Conservation (phyloP, 257 asterid genomes). For the Jacaranda copaia region DNA sequence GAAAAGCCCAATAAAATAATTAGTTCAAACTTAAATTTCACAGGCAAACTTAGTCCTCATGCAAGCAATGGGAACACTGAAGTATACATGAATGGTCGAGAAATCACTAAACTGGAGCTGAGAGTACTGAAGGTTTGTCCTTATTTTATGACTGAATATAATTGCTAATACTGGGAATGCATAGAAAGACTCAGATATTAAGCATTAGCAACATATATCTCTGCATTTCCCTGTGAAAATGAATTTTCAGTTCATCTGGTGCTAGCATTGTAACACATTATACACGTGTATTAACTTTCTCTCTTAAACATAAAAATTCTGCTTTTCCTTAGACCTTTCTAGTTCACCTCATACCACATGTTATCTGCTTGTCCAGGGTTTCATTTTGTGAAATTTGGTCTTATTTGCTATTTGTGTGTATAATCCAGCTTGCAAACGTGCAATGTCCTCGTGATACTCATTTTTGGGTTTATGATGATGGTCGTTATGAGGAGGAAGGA, state of each 20-base stretch:
- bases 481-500: slow-evolving; percentile 96
- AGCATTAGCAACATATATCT: no score
- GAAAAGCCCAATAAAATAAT: slow-evolving; percentile 78
- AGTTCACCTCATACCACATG: no score
- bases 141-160: background rate
- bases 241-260: no score
- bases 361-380: background rate
- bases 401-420: slow-evolving; percentile 22
- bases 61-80: slow-evolving; percentile 88
- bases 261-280: no score
- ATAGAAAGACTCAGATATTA: no score
- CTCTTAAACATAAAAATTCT: no score
- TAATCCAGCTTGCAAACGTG: slow-evolving; percentile 76
- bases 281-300: no score
- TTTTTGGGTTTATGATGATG: slow-evolving; percentile 96
- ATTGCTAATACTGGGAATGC: background rate
- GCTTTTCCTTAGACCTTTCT: background rate
- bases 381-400: slow-evolving; percentile 12
- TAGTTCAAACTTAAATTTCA: slow-evolving; percentile 77
- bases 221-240: no score
- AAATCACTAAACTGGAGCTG: slow-evolving; percentile 80
- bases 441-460: slow-evolving; percentile 97
- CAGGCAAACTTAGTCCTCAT: slow-evolving; percentile 78
- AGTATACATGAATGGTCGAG: slow-evolving; percentile 87
- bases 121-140: slow-evolving; percentile 69